A percentile compares a stretch with the other conserved stretches of the same genome.
These are phyloP conservation scores for Leptographium procerum DNA, from an alignment of 2,329 filamentous ascomycete genomes.

Conservation along the genomic window DNA sequence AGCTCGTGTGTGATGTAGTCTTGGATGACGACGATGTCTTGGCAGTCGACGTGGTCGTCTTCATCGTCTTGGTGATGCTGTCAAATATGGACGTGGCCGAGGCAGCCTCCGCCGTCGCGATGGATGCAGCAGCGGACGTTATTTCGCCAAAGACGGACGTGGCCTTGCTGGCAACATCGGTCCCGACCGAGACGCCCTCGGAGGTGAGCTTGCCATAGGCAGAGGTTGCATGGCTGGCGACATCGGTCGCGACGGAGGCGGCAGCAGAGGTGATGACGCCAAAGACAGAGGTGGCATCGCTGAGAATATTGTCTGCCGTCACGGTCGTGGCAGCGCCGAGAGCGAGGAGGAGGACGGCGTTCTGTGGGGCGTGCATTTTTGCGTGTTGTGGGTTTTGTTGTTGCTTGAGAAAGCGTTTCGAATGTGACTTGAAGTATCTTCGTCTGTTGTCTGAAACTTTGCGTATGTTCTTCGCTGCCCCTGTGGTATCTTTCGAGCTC, in stretches of 20 bases:
- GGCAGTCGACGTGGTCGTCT: not conserved
- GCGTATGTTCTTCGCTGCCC: too few relatives aligned
- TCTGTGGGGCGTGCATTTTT: not conserved
- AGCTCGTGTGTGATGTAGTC: not conserved
- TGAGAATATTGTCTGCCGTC: not conserved
- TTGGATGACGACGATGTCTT: not conserved
- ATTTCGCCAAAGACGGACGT: not conserved
- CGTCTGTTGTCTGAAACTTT: too few relatives aligned
- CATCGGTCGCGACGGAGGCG: not conserved
- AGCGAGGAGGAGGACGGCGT: not conserved
- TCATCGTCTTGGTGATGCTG: not conserved
- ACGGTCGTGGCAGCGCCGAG: not conserved
- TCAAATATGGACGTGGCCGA: not conserved
- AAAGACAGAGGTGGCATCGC: not conserved
- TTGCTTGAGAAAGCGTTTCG: too few relatives aligned
- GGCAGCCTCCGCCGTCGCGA: not conserved
- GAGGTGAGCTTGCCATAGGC: not conserved
- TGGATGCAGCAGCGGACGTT: not conserved
- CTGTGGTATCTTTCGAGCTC: too few relatives aligned
- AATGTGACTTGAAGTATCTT: too few relatives aligned
- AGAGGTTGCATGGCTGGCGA: not conserved
- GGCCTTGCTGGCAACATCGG: not conserved
- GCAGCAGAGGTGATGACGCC: not conserved
- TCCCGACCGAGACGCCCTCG: not conserved
- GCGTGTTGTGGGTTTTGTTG: not conserved